These are phyloP conservation scores for Solanum dulcamara DNA, from an alignment of 257 asterid genomes.

Conservation along the genomic window DNA sequence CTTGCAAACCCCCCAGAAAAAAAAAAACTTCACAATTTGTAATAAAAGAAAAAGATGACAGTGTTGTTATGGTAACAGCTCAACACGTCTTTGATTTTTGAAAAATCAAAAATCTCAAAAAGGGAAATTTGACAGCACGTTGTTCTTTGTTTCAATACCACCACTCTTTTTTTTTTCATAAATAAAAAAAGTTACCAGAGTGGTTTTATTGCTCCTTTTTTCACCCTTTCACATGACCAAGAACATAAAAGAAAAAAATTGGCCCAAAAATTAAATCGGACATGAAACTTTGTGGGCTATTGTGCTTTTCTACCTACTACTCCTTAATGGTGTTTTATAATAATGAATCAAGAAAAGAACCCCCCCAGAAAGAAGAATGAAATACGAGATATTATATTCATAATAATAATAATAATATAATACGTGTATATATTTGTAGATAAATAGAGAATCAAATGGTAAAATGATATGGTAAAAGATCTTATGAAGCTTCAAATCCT, in stretches of 20 bases:
- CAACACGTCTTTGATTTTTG: conserved; percentile 42
- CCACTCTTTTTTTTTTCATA: not conserved
- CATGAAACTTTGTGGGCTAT: not conserved
- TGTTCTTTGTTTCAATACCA: not conserved
- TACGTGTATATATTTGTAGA: not conserved
- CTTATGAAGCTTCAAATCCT: not conserved
- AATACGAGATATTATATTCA: not conserved
- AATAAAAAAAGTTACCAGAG: not conserved
- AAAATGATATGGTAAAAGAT: not conserved
- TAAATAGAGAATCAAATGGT: not conserved
- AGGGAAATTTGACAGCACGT: not conserved
- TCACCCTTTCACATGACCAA: not conserved
- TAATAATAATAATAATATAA: not conserved
- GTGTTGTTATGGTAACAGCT: conserved; percentile 29
- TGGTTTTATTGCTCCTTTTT: not conserved
- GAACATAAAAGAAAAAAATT: not conserved
- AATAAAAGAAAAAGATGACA: not conserved
- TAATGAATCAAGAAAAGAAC: not conserved
- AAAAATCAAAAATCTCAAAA: conserved; percentile 7
- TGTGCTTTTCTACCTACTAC: not conserved
- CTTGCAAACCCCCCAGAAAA: not conserved
- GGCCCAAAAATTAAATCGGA: not conserved
- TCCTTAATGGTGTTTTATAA: not conserved
- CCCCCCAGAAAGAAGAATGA: not conserved
- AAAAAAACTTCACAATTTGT: not conserved